Conservation (phyloP, 805 yeast species). For the Zygosaccharomyces pseudorouxii region DNA sequence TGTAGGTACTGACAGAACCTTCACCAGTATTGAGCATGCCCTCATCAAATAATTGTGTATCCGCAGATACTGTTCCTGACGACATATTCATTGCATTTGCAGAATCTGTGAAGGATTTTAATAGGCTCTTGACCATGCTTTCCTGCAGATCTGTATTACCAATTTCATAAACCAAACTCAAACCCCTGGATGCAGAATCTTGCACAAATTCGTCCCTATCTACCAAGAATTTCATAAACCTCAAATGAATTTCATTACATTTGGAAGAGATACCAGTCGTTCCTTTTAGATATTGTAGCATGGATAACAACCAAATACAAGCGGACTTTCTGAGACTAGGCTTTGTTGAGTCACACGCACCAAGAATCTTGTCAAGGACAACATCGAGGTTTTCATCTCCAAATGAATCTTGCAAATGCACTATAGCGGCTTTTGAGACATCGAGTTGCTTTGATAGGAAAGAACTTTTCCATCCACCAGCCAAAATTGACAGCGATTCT, state of each 20-base stretch:
- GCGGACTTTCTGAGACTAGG: conserved; percentile 72
- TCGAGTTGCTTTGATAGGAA: conserved; percentile 51
- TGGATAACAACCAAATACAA: conserved; percentile 80
- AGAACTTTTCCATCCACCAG: conserved; percentile 71
- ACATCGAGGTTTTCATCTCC: conserved; percentile 21
- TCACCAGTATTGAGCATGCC: conserved; percentile 77
- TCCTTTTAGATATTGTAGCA: conserved; percentile 69
- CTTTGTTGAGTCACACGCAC: conserved; percentile 56
- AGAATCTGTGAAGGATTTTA: conserved; percentile 74
- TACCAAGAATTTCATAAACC: conserved; percentile 73
- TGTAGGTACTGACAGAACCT: conserved; percentile 85
- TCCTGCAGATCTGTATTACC: conserved; percentile 68
- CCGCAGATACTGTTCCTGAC: conserved; percentile 69
- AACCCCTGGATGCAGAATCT: conserved; percentile 87
- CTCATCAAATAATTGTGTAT: conserved; percentile 80
- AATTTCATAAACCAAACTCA: conserved; percentile 72
- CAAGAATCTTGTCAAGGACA: conserved; percentile 48
- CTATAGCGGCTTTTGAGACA: conserved; percentile 38
- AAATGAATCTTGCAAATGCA: conserved; percentile 6
- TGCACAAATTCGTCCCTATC: conserved; percentile 85
- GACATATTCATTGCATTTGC: conserved; percentile 39
- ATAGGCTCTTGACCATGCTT: conserved; percentile 62
- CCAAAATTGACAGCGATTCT: conserved; percentile 69
- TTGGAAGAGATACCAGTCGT: conserved; percentile 37
- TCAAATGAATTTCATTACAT: conserved; percentile 60